A percentile compares a stretch with the other conserved stretches of the same genome.
Conservation (phyloP, 1,284 basidiomycete species). For the Leucoagaricus sp. region DNA sequence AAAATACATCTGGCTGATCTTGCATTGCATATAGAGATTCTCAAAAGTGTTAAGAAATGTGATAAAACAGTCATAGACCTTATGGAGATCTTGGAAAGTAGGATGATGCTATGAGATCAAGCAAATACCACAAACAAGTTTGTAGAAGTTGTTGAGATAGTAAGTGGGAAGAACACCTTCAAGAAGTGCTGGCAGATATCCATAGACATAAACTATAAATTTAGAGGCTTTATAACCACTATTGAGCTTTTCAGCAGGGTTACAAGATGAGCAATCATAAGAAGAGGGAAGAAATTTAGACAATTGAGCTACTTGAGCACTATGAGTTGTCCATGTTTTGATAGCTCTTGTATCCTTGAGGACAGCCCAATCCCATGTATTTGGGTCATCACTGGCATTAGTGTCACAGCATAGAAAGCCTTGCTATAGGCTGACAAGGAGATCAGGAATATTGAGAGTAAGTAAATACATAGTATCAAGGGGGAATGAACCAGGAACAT, state of each 20-base stretch:
- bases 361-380: slow-evolving; percentile 34
- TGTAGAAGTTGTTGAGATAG: slow-evolving; percentile 36
- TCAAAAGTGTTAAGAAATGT: slow-evolving; percentile 31
- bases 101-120: slow-evolving; percentile 25
- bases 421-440: slow-evolving; percentile 32
- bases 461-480: slow-evolving; percentile 39
- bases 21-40: slow-evolving; percentile 28
- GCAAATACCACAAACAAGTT: slow-evolving; percentile 31
- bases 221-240: too few species aligned
- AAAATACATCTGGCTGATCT: slow-evolving; percentile 29
- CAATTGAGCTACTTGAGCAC: slow-evolving; percentile 26
- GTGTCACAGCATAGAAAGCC: slow-evolving; percentile 20
- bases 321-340: slow-evolving; percentile 27
- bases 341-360: slow-evolving; percentile 18
- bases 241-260: slow-evolving; percentile 30
- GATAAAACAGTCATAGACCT: slow-evolving; percentile 21
- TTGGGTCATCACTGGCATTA: slow-evolving; percentile 22
- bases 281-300: slow-evolving; percentile 32
- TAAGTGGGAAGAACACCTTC: slow-evolving; percentile 28
- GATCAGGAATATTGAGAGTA: slow-evolving; percentile 24
- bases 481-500: too few species aligned
- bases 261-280: slow-evolving; percentile 33
- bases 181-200: slow-evolving; percentile 32
- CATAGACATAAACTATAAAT: slow-evolving; percentile 33
- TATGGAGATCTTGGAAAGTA: slow-evolving; percentile 19